Evolutionary conservation across 2,329 filamentous ascomycete species (phyloP), one percentile per base, ranked within the genome.

Genomic region (Fusarium sp.): DNA sequence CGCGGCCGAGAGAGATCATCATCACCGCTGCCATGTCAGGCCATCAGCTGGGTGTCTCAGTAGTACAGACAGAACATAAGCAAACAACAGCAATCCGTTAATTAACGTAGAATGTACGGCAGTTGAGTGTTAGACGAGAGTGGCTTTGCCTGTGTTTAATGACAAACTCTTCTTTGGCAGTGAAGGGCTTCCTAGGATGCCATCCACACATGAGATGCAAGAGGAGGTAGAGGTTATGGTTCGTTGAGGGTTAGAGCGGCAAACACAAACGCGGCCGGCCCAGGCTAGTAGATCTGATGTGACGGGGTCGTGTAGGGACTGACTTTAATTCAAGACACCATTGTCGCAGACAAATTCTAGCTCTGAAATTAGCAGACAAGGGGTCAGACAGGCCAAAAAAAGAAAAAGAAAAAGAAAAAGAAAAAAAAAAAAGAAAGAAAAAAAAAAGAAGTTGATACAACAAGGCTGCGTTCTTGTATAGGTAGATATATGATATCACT

Each of bases 271-370:
- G 12, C 42, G 31, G 28, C 28, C 42, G 31, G n/a, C 28, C 28
- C 26, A 49, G 23, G 31, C 42, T 55, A 44, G 44, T 30, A 65
- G 41, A 40, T 34, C 31, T 30, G 10, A 8, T 30, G 30, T 30
- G 36, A 62, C 26, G 37, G 44, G 37, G 23, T 47, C 20, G 16
- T 40, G 34, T 30, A 18, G 42, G 28, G 15, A 31, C 18, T 41
- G 28, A 41, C 49, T 50, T 57, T 61, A 57, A 30, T 28, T 57
- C 42, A 40, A 55, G 57, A 71, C 70, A 59, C 30, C 36, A 44
- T 57, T 26, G n/a, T 55, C 45, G 50, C 42, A 45, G n/a, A 18
- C 26, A 44, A n/a, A 44, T n/a, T 45, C 26, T 18, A 44, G 26
- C 13, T 13, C 18, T 18, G 12, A 8, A 7, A 18, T 15, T n/a